Conservation (phyloP, 495 filamentous ascomycete species). For the Talaromyces stipitatus region DNA sequence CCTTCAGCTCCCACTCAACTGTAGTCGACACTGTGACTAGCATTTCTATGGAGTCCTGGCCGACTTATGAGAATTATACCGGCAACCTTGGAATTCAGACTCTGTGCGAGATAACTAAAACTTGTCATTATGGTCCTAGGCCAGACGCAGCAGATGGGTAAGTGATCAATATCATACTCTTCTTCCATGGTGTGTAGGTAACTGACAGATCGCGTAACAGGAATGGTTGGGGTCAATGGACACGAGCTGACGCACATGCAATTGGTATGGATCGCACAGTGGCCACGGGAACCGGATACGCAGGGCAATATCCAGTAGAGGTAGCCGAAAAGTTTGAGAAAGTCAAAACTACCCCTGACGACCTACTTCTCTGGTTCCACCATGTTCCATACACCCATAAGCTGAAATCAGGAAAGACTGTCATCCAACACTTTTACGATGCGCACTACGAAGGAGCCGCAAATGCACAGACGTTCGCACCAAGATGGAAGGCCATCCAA, state of each 20-base stretch:
- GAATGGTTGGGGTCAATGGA: constrained; percentile 70
- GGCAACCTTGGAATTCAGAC: constrained; percentile 68
- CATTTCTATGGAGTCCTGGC: constrained; percentile 64
- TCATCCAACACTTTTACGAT: constrained; percentile 73
- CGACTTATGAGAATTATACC: constrained; percentile 61
- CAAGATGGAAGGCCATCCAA: constrained; percentile 44
- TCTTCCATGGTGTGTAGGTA: too few relatives aligned
- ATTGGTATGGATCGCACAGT: constrained; percentile 72
- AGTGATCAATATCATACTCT: too few relatives aligned
- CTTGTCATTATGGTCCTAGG: constrained; percentile 62
- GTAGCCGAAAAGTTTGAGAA: constrained; percentile 50
- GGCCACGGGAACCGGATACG: constrained; percentile 53
- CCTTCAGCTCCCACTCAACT: constrained; percentile 45
- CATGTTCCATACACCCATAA: constrained; percentile 61
- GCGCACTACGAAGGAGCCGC: constrained; percentile 57
- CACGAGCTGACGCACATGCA: constrained; percentile 46
- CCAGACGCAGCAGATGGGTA: constrained; percentile 58
- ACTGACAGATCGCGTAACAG: too few relatives aligned
- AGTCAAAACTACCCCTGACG: constrained; percentile 57
- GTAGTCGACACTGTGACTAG: constrained; percentile 52
- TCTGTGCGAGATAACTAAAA: constrained; percentile 52
- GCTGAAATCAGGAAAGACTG: constrained; percentile 57
- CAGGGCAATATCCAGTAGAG: constrained; percentile 59
- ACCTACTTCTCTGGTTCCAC: constrained; percentile 69
- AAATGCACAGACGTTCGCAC: constrained; percentile 49